Percentiles rank a stretch among this genome's conserved stretches.
phyloP scores from a whole-genome alignment of 2,329 filamentous ascomycete genomes.

The Paracoccidioides lutzii region DNA sequence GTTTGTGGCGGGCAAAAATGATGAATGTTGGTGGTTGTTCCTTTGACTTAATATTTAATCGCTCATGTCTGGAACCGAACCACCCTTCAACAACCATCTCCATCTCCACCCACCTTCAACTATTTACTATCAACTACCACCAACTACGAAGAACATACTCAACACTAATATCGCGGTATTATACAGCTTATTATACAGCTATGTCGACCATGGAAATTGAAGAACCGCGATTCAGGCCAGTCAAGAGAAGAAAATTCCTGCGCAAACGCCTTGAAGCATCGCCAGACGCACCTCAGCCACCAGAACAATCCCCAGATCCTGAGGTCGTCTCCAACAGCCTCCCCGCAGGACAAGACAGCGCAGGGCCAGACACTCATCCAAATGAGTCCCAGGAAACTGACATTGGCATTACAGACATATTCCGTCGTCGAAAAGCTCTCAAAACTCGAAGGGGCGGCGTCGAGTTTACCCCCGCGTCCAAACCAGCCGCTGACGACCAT shows the following conservation, averaged over 20 bases:
- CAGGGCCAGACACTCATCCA: neutral
- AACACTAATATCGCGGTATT: neutral
- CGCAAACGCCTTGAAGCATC: slow-evolving; percentile 29
- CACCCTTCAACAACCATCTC: neutral
- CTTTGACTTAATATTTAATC: neutral
- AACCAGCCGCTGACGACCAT: slow-evolving; percentile 9
- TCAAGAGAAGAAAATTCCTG: slow-evolving; percentile 40
- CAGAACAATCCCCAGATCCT: neutral
- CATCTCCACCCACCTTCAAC: neutral
- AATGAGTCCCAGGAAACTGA: slow-evolving; percentile 8
- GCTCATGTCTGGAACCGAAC: neutral
- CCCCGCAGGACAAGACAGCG: slow-evolving; percentile 1
- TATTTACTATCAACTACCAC: neutral
- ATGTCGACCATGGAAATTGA: slow-evolving; percentile 9
- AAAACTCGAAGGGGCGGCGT: slow-evolving; percentile 32
- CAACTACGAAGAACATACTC: neutral
- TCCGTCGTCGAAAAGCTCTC: slow-evolving; percentile 27
- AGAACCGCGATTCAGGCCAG: slow-evolving; percentile 34
- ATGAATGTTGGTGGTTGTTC: neutral
- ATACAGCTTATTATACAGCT: neutral
- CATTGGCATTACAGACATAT: slow-evolving; percentile 20
- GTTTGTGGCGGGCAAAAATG: neutral
- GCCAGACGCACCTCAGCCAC: slow-evolving; percentile 1
- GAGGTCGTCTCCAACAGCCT: neutral
- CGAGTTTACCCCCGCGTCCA: slow-evolving; percentile 30